A percentile compares a stretch with the other conserved stretches of the same genome.
Conservation (phyloP, 2,329 filamentous ascomycete species). For the Aureobasidium sp. region DNA sequence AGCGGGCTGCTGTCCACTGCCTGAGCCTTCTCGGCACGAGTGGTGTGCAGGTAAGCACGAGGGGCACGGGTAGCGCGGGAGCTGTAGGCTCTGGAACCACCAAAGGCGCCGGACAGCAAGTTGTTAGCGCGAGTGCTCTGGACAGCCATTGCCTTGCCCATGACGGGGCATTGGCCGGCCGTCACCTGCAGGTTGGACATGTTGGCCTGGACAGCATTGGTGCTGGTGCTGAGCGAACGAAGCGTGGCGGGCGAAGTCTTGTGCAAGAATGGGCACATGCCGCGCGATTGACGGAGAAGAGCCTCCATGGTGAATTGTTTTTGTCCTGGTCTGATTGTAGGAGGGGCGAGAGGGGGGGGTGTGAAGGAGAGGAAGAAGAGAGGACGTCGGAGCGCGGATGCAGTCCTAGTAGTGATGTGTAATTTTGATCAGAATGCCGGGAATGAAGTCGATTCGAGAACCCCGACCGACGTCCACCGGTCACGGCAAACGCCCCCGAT, state of each 20-base stretch:
- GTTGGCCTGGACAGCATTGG: constrained; percentile 59
- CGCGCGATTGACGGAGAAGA: constrained; percentile 88
- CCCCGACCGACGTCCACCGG: neutral
- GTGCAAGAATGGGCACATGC: constrained; percentile 96
- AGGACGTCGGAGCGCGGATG: neutral
- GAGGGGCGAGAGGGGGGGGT: constrained; percentile 1
- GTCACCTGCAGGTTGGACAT: constrained; percentile 96
- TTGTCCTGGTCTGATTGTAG: neutral
- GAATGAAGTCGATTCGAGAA: constrained; percentile 6
- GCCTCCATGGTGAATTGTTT: constrained; percentile 64
- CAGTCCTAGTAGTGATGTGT: constrained; percentile 1
- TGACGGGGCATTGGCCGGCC: constrained; percentile 91
- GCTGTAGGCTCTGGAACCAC: constrained; percentile 43
- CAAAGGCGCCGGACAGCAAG: constrained; percentile 43
- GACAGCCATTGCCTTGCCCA: constrained; percentile 94
- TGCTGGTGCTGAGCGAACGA: constrained; percentile 75
- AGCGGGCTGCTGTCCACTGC: constrained; percentile 57
- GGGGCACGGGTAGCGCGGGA: constrained; percentile 48
- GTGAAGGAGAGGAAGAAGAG: neutral
- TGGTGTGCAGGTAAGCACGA: constrained; percentile 76
- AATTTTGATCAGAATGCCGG: neutral
- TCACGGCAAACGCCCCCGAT: constrained; percentile 1
- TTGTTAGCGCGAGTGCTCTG: constrained; percentile 53
- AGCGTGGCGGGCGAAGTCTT: constrained; percentile 87
- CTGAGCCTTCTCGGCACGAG: constrained; percentile 67